phyloP scores from a whole-genome alignment of 192 early-diverging fungal genomes.

The Coemansia sp. region DNA sequence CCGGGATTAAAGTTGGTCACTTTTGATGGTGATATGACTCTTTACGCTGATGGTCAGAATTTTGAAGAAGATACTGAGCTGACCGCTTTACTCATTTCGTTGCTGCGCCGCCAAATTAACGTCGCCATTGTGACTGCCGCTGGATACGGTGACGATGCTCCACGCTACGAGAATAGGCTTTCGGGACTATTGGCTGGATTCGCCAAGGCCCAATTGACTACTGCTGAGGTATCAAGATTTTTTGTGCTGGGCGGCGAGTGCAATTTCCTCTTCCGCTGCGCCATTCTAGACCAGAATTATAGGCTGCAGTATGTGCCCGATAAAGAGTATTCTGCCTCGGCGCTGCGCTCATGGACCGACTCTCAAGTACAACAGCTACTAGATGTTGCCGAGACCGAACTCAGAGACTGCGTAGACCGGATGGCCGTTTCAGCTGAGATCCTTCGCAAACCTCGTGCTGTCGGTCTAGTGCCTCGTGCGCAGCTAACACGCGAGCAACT shows the following conservation, averaged over 20 bases:
- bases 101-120: constrained; percentile 65
- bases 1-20: constrained; percentile 74
- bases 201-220: constrained; percentile 45
- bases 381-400: constrained; percentile 72
- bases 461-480: constrained; percentile 65
- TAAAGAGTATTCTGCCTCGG: constrained; percentile 17
- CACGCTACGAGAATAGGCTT: constrained; percentile 75
- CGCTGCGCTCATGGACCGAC: constrained; percentile 57
- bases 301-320: constrained; percentile 70
- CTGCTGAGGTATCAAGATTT: constrained; percentile 62
- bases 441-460: constrained; percentile 76
- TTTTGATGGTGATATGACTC: constrained; percentile 94
- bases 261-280: constrained; percentile 85
- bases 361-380: constrained; percentile 62
- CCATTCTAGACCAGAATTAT: constrained; percentile 30
- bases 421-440: constrained; percentile 70
- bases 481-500: constrained; percentile 77
- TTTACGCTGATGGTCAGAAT: constrained; percentile 86
- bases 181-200: constrained; percentile 75
- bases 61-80: constrained; percentile 72
- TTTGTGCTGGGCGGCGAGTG: constrained; percentile 88
- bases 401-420: constrained; percentile 60
- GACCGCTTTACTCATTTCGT: constrained; percentile 63
- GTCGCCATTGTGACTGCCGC: constrained; percentile 93
- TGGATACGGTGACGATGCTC: constrained; percentile 73